Conservation (phyloP, 148 eudicot genomes). For the Amaranthus cruentus region DNA sequence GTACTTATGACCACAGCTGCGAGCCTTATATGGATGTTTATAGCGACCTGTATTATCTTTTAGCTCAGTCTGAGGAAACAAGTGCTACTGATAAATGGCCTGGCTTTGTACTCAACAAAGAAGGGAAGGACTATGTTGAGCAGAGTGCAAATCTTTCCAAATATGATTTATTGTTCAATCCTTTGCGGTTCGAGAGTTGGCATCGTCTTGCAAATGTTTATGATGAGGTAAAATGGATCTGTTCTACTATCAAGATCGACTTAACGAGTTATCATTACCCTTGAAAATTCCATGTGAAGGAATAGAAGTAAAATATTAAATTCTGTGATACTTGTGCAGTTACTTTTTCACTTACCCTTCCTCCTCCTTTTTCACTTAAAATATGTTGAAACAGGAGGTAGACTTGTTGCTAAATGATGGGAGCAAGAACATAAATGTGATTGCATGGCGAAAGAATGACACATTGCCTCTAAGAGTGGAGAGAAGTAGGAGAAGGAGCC, state of each 20-base stretch:
- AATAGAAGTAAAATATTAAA: neutral
- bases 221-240: conserved; percentile 64
- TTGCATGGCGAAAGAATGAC: conserved; percentile 77
- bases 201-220: conserved; percentile 85
- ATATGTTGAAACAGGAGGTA: conserved; percentile 64
- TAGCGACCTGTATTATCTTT: conserved; percentile 81
- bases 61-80: conserved; percentile 87
- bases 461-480: conserved; percentile 78
- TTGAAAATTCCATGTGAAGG: neutral
- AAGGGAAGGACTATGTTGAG: conserved; percentile 91
- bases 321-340: conserved; percentile 1
- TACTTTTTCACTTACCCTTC: neutral
- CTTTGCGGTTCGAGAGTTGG: conserved; percentile 94
- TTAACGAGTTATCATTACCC: neutral
- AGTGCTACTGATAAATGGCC: conserved; percentile 96
- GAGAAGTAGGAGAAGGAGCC: conserved; percentile 89
- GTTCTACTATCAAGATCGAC: neutral
- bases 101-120: conserved; percentile 94
- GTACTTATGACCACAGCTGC: conserved; percentile 49
- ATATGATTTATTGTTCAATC: conserved; percentile 87
- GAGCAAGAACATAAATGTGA: conserved; percentile 88
- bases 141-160: conserved; percentile 86
- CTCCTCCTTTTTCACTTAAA: neutral
- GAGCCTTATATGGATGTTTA: conserved; percentile 91
- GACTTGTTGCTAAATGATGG: conserved; percentile 97